Evolutionary conservation across 768 basidiomycete species (phyloP).

Genomic region (Phlegmacium glaucopus): DNA sequence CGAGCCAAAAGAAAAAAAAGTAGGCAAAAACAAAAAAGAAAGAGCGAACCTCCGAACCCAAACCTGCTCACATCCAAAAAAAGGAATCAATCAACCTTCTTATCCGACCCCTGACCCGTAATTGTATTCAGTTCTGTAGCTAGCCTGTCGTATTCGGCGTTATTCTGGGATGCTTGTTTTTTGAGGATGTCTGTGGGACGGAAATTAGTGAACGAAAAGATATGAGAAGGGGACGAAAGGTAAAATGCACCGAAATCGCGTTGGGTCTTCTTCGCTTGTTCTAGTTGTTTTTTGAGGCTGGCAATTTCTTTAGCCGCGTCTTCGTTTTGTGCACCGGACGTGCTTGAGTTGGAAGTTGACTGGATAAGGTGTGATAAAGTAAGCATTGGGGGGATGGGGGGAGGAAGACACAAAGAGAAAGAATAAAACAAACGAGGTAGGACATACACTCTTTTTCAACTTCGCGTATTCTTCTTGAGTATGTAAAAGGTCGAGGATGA

Average conservation of each 20-base stretch:
- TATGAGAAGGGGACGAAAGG: not conserved
- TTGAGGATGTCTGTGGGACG: constrained; percentile 61
- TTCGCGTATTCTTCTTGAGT: constrained; percentile 85
- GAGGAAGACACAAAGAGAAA: not conserved
- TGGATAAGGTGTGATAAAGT: not conserved
- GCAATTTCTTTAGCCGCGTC: constrained; percentile 56
- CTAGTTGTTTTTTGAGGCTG: constrained; percentile 67
- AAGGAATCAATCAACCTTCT: constrained; percentile 55
- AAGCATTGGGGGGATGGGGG: not conserved
- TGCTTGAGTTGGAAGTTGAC: constrained; percentile 12
- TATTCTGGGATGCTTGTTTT: constrained; percentile 78
- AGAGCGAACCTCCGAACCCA: too few relatives aligned
- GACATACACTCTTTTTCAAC: constrained; percentile 59
- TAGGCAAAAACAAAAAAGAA: too few relatives aligned
- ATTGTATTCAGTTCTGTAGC: constrained; percentile 73
- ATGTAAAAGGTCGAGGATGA: constrained; percentile 88
- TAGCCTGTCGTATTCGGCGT: constrained; percentile 77
- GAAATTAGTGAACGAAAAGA: not conserved
- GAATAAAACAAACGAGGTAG: not conserved
- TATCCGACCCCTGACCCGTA: constrained; percentile 54
- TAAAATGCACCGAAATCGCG: constrained; percentile 61
- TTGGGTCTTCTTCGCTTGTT: constrained; percentile 50
- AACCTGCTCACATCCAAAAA: not conserved
- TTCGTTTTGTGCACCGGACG: constrained; percentile 18
- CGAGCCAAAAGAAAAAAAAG: too few relatives aligned